Evolutionary conservation across 805 yeast species (phyloP), one percentile per base, ranked within the genome.

Genomic region (Candida ulmi): DNA sequence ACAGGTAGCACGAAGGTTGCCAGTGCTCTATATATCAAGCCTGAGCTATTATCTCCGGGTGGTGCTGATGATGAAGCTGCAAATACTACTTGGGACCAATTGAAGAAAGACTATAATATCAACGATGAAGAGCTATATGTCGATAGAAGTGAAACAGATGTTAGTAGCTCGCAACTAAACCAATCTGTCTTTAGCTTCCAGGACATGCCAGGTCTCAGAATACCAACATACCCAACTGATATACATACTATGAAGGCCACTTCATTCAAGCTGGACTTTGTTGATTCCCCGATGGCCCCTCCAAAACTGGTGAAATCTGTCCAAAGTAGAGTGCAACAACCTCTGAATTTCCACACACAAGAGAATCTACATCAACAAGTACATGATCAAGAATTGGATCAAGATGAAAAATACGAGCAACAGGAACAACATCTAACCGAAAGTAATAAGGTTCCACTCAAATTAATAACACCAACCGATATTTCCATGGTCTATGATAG

Each of bases 201-300:
- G 24, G 57, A 54, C 19, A 38, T 48, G 29, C 45, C 48, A 19
- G 37, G 43, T 17, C 30, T 47, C 19, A 44, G 37, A 25, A 33
- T 36, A 18, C 26, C 30, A 4, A 46, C 51, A 18, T 35, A 13
- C 5, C 45, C 45, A 2, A 46, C 48, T 1, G 45, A 53, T 1
- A 32, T 44, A 11, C 24, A 41, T 27, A 47, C 56, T 1, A 44
- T 41, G 6, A 53, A 53, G 27, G 44, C 39, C 8, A 46, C 55
- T 1, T 48, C 55, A 8, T 51, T 42, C 33, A 48, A 42, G 18
- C 17, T 44, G 1, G 33, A 40, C 11, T 46, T 35, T 21, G 26
- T 39, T 35, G 58, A 55, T 19, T 50, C 58, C 0, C 60, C 58
- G 7, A 43, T 55, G 47, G 47, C 51, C 1, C 48, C 51, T 4